A percentile compares a stretch with the other conserved stretches of the same genome.
phyloP scores from a whole-genome alignment of 306 rosid species.

The Quercus ilex region DNA sequence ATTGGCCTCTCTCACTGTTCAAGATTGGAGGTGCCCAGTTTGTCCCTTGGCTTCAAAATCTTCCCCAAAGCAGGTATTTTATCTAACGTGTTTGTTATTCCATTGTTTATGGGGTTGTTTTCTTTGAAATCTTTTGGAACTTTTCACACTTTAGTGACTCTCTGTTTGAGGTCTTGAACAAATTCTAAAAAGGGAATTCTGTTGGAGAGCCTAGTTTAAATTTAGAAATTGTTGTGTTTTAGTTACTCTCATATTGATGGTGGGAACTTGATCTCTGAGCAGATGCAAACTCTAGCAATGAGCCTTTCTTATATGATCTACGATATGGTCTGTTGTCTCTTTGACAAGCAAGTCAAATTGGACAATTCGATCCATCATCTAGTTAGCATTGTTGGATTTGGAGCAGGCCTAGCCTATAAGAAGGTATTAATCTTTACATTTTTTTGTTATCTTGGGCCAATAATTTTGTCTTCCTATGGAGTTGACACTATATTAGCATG shows the following conservation, averaged over 20 bases:
- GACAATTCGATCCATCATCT: conserved; percentile 79
- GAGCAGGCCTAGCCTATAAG: conserved; percentile 60
- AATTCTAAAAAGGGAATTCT: no score
- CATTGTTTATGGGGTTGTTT: background rate
- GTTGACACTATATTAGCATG: background rate
- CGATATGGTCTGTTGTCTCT: conserved; percentile 69
- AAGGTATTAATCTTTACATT: conserved; percentile 42
- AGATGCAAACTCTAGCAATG: conserved; percentile 64
- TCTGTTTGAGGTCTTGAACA: background rate
- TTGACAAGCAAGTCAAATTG: conserved; percentile 45
- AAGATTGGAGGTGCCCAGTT: conserved; percentile 73
- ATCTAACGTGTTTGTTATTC: no score
- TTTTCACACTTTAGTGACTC: background rate
- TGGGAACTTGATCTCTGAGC: conserved; percentile 17
- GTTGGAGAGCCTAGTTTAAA: no score
- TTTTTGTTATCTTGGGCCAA: background rate
- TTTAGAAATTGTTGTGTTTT: background rate
- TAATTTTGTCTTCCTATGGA: background rate
- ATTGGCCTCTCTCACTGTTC: conserved; percentile 55
- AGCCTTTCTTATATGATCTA: conserved; percentile 72
- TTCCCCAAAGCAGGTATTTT: conserved; percentile 51
- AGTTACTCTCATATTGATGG: background rate
- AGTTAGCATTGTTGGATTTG: conserved; percentile 70
- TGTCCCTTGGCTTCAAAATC: conserved; percentile 58
- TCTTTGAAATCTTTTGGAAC: background rate